These are phyloP conservation scores for Colletotrichum scovillei DNA, from an alignment of 2,329 filamentous ascomycete genomes.

Conservation along the genomic window DNA sequence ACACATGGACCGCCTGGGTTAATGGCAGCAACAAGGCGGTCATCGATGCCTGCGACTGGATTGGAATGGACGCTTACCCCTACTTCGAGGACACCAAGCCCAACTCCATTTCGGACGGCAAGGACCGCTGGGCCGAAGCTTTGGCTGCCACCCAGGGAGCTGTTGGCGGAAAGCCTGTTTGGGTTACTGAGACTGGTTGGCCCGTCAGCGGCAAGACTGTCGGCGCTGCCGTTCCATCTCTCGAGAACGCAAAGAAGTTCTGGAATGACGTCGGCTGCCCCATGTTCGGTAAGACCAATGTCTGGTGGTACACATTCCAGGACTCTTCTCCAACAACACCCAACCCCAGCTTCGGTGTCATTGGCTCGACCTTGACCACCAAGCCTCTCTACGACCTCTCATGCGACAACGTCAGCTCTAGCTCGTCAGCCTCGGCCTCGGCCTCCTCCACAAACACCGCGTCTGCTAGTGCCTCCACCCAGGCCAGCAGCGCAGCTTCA, in stretches of 20 bases:
- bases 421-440: conserved; percentile 17
- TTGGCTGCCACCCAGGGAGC: conserved; percentile 68
- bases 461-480: conserved; percentile 29
- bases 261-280: conserved; percentile 84
- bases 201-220: conserved; percentile 76
- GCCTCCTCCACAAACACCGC: conserved; percentile 39
- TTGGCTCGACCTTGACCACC: conserved; percentile 63
- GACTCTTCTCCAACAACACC: conserved; percentile 71
- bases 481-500: conserved; percentile 23
- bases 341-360: conserved; percentile 77
- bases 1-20: conserved; percentile 86
- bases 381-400: conserved; percentile 73
- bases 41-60: conserved; percentile 77
- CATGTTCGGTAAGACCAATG: conserved; percentile 71
- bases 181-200: conserved; percentile 92
- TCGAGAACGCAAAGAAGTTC: conserved; percentile 79
- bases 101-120: conserved; percentile 74
- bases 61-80: conserved; percentile 87
- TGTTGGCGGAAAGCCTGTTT: conserved; percentile 76
- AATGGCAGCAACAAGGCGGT: conserved; percentile 79
- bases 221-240: conserved; percentile 71
- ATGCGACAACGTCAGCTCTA: conserved; percentile 55
- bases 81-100: conserved; percentile 80
- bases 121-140: conserved; percentile 75
- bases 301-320: conserved; percentile 84